phyloP scores from a whole-genome alignment of 345 rosid species.

The Hirschfeldia incana region DNA sequence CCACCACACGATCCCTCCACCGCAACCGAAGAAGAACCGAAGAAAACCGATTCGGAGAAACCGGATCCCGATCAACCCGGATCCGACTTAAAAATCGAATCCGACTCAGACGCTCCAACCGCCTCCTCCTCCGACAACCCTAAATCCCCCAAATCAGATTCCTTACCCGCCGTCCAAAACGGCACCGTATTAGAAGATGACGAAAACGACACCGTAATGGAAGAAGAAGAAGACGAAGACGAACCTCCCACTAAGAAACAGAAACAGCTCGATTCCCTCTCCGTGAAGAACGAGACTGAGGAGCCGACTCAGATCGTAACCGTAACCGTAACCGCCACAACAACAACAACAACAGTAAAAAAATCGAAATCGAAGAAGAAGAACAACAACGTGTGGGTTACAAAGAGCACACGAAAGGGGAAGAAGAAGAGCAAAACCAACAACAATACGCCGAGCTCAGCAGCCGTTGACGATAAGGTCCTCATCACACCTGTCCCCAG shows the following conservation, averaged over 20 bases:
- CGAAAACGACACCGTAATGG: constrained; percentile 33
- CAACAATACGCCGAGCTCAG: constrained; percentile 47
- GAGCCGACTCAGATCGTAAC: constrained; percentile 1
- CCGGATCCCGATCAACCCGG: constrained; percentile 12
- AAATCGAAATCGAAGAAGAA: constrained; percentile 88
- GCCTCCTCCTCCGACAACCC: constrained; percentile 77
- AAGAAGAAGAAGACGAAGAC: constrained; percentile 38
- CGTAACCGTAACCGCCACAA: neutral
- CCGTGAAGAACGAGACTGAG: constrained; percentile 28
- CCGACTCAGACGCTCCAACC: constrained; percentile 62
- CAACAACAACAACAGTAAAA: neutral
- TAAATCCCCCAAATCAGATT: constrained; percentile 49
- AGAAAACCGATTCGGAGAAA: constrained; percentile 25
- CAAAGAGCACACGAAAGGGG: constrained; percentile 85
- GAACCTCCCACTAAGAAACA: constrained; percentile 68
- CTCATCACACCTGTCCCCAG: constrained; percentile 76
- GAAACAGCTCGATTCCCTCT: constrained; percentile 51
- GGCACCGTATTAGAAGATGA: constrained; percentile 30
- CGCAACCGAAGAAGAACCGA: constrained; percentile 20
- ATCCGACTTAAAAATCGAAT: constrained; percentile 41
- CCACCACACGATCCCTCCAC: neutral
- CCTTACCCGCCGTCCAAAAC: constrained; percentile 9
- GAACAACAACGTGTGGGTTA: constrained; percentile 78
- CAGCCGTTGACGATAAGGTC: constrained; percentile 65
- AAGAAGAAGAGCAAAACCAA: constrained; percentile 76